Percentiles rank a stretch among this genome's conserved stretches.
Evolutionary conservation across 148 eudicot species (phyloP).

Genomic region (Rhododendron griersonianum): DNA sequence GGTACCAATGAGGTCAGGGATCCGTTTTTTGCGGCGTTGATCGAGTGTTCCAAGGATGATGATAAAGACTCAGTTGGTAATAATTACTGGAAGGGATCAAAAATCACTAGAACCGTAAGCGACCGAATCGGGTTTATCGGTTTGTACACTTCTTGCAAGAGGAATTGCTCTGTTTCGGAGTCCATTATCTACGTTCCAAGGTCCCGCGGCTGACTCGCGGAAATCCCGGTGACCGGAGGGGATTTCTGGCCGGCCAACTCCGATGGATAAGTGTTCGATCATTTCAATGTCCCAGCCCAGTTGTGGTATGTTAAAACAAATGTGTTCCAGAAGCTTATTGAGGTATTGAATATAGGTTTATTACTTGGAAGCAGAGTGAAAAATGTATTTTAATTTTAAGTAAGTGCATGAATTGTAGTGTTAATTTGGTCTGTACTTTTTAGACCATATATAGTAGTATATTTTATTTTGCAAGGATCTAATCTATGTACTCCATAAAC

Average conservation of each 20-base stretch:
- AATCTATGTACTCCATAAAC: not conserved
- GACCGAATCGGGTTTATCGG: constrained; percentile 33
- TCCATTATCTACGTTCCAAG: constrained; percentile 41
- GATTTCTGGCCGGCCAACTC: not conserved
- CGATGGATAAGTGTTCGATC: not conserved
- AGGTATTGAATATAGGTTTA: not conserved
- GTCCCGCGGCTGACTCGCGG: not conserved
- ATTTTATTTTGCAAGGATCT: not conserved
- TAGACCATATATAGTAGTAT: not conserved
- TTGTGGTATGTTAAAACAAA: constrained; percentile 7
- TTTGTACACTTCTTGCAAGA: constrained; percentile 47
- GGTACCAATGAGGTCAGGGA: constrained; percentile 16
- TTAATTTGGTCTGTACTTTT: not conserved
- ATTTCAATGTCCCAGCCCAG: not conserved
- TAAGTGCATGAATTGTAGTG: not conserved
- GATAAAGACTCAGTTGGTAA: constrained; percentile 18
- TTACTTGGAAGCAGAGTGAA: not conserved
- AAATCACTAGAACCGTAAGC: constrained; percentile 22
- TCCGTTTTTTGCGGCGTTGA: constrained; percentile 55
- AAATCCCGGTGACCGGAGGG: not conserved
- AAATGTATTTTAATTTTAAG: not conserved
- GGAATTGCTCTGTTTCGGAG: constrained; percentile 42
- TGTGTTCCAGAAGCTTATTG: not conserved
- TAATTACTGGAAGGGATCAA: constrained; percentile 16
- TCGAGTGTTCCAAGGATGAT: constrained; percentile 61